phyloP scores from a whole-genome alignment of 495 filamentous ascomycete genomes.

The Mytilinidion resinicola region DNA sequence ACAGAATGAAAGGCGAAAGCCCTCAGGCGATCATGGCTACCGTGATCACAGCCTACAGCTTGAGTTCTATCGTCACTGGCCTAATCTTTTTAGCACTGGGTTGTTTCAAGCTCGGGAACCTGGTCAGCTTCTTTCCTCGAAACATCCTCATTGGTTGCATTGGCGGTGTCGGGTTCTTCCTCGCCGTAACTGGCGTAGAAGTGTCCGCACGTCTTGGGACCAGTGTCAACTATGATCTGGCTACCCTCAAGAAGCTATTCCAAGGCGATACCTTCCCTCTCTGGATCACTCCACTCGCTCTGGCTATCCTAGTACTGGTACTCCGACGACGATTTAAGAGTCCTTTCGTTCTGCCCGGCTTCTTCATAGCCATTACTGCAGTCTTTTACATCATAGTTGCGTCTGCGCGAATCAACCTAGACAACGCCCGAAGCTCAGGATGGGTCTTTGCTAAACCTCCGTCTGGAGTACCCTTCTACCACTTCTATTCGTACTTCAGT shows the following conservation, averaged over 20 bases:
- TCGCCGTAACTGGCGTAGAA: constrained; percentile 84
- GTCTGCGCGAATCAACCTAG: constrained; percentile 55
- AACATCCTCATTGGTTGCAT: constrained; percentile 97
- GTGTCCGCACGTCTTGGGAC: constrained; percentile 87
- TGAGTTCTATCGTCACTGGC: constrained; percentile 88
- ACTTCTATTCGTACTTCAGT: constrained; percentile 94
- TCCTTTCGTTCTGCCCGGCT: constrained; percentile 78
- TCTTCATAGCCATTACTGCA: constrained; percentile 72
- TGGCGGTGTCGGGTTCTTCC: constrained; percentile 95
- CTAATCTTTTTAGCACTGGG: constrained; percentile 88
- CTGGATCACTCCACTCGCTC: constrained; percentile 72
- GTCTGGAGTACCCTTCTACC: constrained; percentile 85
- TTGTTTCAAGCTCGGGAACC: constrained; percentile 71
- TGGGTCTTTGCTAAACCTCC: constrained; percentile 89
- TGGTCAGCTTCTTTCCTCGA: constrained; percentile 93
- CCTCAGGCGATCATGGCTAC: constrained; percentile 83
- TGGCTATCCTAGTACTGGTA: constrained; percentile 70
- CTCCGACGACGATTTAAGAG: constrained; percentile 68
- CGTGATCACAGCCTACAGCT: constrained; percentile 80
- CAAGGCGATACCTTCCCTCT: constrained; percentile 64
- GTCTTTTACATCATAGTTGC: constrained; percentile 78
- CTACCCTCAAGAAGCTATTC: constrained; percentile 68
- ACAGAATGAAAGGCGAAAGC: constrained; percentile 68
- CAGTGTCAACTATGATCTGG: constrained; percentile 68
- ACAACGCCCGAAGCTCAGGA: constrained; percentile 57